Conservation (phyloP, 805 yeast genomes). For the Pichia scutulata region DNA sequence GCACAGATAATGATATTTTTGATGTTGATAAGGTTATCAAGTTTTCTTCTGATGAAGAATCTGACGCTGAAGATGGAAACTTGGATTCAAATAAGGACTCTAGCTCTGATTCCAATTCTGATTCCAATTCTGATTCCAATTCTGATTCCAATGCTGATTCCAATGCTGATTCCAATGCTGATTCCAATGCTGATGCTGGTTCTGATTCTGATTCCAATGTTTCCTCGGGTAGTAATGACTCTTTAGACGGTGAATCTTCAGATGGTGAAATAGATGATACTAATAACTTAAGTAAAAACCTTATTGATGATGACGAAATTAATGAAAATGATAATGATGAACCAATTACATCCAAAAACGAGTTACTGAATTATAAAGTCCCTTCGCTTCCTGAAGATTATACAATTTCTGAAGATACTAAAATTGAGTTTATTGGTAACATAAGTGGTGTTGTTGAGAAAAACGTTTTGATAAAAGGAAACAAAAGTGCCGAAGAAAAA, state of each 20-base stretch:
- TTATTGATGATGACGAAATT: slow-evolving; percentile 20
- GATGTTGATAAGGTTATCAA: slow-evolving; percentile 13
- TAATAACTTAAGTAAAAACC: slow-evolving; percentile 12
- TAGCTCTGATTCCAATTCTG: slow-evolving; percentile 18
- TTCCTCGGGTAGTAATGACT: neutral
- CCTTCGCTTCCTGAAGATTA: slow-evolving; percentile 64
- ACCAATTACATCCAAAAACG: slow-evolving; percentile 77
- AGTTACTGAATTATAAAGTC: slow-evolving; percentile 58
- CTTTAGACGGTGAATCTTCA: slow-evolving; percentile 11
- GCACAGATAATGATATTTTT: slow-evolving; percentile 10
- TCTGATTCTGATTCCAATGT: slow-evolving; percentile 15
- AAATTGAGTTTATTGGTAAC: slow-evolving; percentile 65
- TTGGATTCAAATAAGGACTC: neutral
- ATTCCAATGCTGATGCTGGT: slow-evolving; percentile 14
- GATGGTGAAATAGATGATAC: slow-evolving; percentile 17
- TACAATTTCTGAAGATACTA: slow-evolving; percentile 47
- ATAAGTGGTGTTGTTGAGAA: slow-evolving; percentile 63
- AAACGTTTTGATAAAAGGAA: slow-evolving; percentile 65
- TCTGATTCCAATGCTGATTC: slow-evolving; percentile 20
- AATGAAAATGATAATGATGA: slow-evolving; percentile 34
- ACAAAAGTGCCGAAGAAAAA: slow-evolving; percentile 73
- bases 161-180: slow-evolving; percentile 19
- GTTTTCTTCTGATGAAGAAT: slow-evolving; percentile 20
- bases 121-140: slow-evolving; percentile 19
- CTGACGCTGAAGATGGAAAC: neutral